A percentile compares a stretch with the other conserved stretches of the same genome.
Evolutionary conservation across 2,329 filamentous ascomycete species (phyloP).

Genomic region (Scedosporium boydii): DNA sequence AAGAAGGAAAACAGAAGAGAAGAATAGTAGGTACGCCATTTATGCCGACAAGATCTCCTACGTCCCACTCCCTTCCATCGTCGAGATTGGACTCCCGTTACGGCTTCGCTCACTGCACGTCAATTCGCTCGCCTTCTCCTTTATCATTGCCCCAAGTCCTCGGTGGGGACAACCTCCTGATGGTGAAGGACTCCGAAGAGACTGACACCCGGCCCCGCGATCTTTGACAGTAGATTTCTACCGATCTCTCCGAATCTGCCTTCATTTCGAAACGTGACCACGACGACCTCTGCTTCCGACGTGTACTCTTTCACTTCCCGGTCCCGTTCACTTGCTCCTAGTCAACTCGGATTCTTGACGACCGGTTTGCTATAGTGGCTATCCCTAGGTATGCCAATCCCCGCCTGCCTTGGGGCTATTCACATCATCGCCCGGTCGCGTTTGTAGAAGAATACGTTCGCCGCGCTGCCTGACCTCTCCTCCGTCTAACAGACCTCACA

Average conservation of each 20-base stretch:
- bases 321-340: too few species aligned
- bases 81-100: not conserved
- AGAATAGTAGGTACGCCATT: not conserved
- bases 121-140: not conserved
- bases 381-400: not conserved
- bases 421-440: too few species aligned
- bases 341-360: not conserved
- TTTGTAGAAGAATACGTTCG: not conserved
- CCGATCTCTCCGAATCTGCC: not conserved
- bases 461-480: not conserved
- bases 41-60: not conserved
- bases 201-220: not conserved
- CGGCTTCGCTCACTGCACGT: not conserved
- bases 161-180: not conserved
- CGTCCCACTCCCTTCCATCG: not conserved
- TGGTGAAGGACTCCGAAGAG: not conserved
- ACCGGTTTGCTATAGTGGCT: not conserved
- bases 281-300: not conserved
- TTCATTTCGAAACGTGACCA: not conserved
- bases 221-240: not conserved
- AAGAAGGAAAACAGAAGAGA: not conserved
- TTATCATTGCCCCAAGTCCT: not conserved
- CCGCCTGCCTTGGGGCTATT: too few species aligned
- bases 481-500: not conserved
- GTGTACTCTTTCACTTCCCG: not conserved